Evolutionary conservation across 345 rosid species (phyloP).

Genomic region (Lepidium didymum): DNA sequence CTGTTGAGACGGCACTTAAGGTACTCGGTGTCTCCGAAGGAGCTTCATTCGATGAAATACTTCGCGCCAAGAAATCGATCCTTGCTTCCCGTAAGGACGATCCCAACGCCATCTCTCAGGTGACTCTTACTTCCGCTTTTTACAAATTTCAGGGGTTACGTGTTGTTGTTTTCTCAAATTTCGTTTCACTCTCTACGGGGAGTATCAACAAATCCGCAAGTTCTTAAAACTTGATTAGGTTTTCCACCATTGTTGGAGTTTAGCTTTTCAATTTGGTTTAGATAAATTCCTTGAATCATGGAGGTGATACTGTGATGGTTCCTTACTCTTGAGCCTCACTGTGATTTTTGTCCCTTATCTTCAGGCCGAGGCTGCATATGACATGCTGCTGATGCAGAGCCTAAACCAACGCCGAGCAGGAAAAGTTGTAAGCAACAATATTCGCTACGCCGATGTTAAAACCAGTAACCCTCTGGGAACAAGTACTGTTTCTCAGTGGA

Average conservation of each 20-base stretch:
- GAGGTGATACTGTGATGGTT: background rate
- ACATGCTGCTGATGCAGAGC: constrained; percentile 95
- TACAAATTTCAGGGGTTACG: background rate
- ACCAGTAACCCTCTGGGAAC: constrained; percentile 39
- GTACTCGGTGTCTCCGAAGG: constrained; percentile 85
- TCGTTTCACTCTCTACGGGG: background rate
- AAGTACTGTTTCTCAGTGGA: constrained; percentile 67
- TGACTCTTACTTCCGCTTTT: background rate
- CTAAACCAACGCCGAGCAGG: constrained; percentile 86
- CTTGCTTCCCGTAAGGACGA: constrained; percentile 73
- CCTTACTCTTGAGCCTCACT: background rate
- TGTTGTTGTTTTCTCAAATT: background rate
- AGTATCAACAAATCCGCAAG: background rate
- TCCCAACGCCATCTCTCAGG: constrained; percentile 76
- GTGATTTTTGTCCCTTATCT: background rate
- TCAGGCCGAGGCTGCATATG: constrained; percentile 94
- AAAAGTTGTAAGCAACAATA: constrained; percentile 62
- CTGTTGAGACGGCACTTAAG: constrained; percentile 87
- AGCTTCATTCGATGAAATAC: constrained; percentile 89
- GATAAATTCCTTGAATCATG: background rate
- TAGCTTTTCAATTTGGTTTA: background rate
- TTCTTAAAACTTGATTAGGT: background rate
- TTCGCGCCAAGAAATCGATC: constrained; percentile 83
- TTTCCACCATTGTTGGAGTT: background rate
- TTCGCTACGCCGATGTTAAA: constrained; percentile 93